Conservation (phyloP, 495 filamentous ascomycete species). For the Melanomma pulvis-pyrius region DNA sequence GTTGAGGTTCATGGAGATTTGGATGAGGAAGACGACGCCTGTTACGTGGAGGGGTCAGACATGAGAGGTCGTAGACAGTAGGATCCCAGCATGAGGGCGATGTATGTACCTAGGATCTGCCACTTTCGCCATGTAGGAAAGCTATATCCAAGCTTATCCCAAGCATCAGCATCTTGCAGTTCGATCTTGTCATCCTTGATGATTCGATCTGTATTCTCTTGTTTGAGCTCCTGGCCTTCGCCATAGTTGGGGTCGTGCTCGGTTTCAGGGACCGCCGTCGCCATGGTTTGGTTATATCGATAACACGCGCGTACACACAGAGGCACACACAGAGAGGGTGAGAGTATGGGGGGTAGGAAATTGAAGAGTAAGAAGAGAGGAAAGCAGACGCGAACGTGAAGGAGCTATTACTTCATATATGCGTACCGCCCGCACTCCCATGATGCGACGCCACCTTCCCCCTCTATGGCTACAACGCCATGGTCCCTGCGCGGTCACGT, state of each 20-base stretch:
- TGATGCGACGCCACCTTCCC: neutral
- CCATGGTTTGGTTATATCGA: slow-evolving; percentile 2
- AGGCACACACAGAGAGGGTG: neutral
- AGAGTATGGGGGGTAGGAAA: neutral
- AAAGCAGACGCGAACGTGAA: neutral
- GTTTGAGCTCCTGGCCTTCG: neutral
- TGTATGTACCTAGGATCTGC: slow-evolving; percentile 54
- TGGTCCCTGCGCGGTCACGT: neutral
- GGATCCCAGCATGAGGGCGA: neutral
- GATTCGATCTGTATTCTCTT: slow-evolving; percentile 17
- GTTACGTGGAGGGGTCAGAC: no score
- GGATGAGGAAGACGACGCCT: slow-evolving; percentile 59
- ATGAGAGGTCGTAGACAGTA: no score
- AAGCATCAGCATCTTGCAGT: slow-evolving; percentile 61
- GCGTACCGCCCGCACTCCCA: neutral
- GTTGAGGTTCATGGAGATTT: slow-evolving; percentile 63
- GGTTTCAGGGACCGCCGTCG: slow-evolving; percentile 13
- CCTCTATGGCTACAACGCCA: neutral
- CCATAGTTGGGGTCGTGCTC: slow-evolving; percentile 15
- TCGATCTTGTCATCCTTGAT: slow-evolving; percentile 47
- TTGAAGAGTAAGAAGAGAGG: neutral
- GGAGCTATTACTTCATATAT: neutral
- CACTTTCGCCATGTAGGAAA: slow-evolving; percentile 60
- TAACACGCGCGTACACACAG: neutral
- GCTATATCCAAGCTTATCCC: slow-evolving; percentile 58